A percentile compares a stretch with the other conserved stretches of the same genome.
Conservation (phyloP, 1,139 yeast genomes). For the Kluyveromyces sp. region DNA sequence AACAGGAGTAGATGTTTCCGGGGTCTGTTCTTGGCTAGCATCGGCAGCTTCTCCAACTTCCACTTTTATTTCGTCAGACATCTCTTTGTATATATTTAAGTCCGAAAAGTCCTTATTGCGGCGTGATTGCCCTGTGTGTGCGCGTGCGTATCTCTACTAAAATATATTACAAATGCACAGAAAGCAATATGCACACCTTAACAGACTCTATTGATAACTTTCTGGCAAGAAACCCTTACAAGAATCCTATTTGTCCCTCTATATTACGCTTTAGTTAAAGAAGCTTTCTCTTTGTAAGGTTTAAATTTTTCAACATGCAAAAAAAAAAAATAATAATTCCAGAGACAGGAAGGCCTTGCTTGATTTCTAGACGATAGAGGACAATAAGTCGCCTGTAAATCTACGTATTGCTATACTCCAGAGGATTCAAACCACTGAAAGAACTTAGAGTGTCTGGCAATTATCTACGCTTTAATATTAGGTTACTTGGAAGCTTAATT, state of each 20-base stretch:
- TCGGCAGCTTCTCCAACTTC: slow-evolving; percentile 11
- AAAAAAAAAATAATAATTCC: not conserved
- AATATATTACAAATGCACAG: too few species aligned
- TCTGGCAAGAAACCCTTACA: too few species aligned
- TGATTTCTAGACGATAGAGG: too few species aligned
- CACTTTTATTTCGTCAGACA: slow-evolving; percentile 4
- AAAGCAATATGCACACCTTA: too few species aligned
- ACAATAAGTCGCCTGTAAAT: too few species aligned
- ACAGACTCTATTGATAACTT: too few species aligned
- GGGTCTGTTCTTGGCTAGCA: slow-evolving; percentile 12
- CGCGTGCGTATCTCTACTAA: too few species aligned
- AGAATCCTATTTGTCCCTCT: too few species aligned
- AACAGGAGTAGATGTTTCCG: not conserved
- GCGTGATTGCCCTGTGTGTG: not conserved
- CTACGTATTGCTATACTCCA: too few species aligned
- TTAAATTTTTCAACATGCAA: not conserved
- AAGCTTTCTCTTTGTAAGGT: slow-evolving; percentile 4
- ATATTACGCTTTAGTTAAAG: not conserved
- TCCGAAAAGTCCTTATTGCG: not conserved
- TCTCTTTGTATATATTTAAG: too few species aligned
- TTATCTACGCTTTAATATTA: not conserved
- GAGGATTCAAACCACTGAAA: not conserved
- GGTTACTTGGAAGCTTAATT: not conserved
- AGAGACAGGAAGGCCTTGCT: too few species aligned
- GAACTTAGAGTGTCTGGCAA: not conserved